Evolutionary conservation across 1,139 yeast species (phyloP), one percentile per base, ranked within the genome.

Genomic region (Waltiozyma sp.): DNA sequence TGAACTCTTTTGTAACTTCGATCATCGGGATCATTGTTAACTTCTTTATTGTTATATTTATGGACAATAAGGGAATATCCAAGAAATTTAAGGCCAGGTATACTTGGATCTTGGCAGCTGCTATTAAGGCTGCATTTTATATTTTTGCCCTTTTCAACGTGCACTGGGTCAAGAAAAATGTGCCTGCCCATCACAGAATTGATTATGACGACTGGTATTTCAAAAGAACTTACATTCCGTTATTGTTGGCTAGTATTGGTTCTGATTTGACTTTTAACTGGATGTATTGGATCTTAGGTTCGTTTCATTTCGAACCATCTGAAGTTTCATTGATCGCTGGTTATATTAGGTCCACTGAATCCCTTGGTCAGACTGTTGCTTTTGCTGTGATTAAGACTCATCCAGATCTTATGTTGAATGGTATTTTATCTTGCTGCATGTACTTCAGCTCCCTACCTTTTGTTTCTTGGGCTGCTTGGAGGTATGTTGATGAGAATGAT

Each of bases 231-330:
- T 57, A 44, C 41, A 43, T 56, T 14, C 60, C 60, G 10, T 47
- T 51, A 35, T 55, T 50, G 43, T 38, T 57, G 18, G 56, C 54
- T 45, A 55, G 49, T 19, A 47, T 56, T 19, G 47, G 50, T 7
- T 45, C 45, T 37, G 61, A 57, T 42, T 43, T 53, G 8, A 45
- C 48, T 3, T 56, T 55, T 45, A 53, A 52, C 39, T 57, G 60
- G 59, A 41, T 51, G 28, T 57, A 50, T 44, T 57, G 59, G 59
- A 48, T 53, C 11, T 47, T 54, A 28, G 57, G 59, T 11, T 47
- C 51, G 3, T 54, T 48, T 31, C 50, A 49, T 15, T 56, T 51
- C 38, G 23, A 28, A 3, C 28, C 43, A 6, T 26, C 44, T 9
- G 50, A 48, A 28, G 37, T 48, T 16, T 40, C 46, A 19, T 43